Evolutionary conservation across 768 basidiomycete genomes (phyloP), one percentile per base, ranked within the genome.

Genomic region (Antrodiella citrinella): DNA sequence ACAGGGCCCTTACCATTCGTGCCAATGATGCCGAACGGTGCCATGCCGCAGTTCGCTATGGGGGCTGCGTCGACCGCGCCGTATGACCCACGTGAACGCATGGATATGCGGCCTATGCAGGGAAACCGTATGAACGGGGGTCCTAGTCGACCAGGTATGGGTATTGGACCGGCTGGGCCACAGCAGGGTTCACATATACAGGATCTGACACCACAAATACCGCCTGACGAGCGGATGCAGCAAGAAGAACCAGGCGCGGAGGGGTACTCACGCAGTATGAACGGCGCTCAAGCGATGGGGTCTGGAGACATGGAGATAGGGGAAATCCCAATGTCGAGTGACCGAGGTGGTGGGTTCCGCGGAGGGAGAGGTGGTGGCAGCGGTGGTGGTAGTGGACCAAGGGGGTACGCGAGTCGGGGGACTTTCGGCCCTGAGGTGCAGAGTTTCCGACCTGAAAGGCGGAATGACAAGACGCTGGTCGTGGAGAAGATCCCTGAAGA

Each of bases 401-500:
- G 67, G 26, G 72, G 72, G 3, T 66, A 74, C 45, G 59, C 60
- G 7, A 74, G 77, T 3, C 68, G 69, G 23, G 81, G 83, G 23
- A 74, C 72, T n/a, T 87, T 86, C 57, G 67, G 73, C 44, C 81
- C 77, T 4, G 84, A 85, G 24, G 78, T 74, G 4, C 79, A 80
- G 51, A 78, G 72, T 50, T 84, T 85, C 70, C 79, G 79, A 9
- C 80, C 80, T 22, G 81, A 82, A 54, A 76, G 78, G 54, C 73
- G 82, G 51, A 78, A 77, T 52, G 82, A 84, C 65, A 87, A 84
- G 67, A 91, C 88, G 0, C 74, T 98, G 19, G 91, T 96, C 12
- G 86, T 98, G 26, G 91, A 96, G 67, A 93, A 93, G 70, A 94
- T 97, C 50, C 94, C 94, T 0, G 78, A 83, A 45, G 84, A 90